Conservation (phyloP, 2,329 filamentous ascomycete species). For the Verticillium nonalfalfae region DNA sequence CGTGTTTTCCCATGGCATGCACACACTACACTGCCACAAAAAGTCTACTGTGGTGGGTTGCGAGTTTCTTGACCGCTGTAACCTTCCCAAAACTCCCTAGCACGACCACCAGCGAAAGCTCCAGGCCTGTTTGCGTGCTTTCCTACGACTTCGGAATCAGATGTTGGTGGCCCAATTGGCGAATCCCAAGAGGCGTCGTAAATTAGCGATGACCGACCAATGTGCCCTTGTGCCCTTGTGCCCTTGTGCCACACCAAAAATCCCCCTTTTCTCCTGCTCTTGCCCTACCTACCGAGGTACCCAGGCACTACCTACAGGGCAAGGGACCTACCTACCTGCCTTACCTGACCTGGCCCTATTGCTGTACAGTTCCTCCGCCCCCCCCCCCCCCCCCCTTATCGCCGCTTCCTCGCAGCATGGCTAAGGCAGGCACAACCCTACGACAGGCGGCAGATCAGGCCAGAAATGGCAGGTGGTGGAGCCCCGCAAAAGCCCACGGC, state of each 20-base stretch:
- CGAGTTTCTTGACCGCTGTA: background rate
- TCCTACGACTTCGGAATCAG: background rate
- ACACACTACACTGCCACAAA: too few relatives aligned
- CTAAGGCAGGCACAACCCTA: background rate
- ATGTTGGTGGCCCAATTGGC: background rate
- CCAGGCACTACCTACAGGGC: too few relatives aligned
- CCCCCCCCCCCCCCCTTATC: background rate
- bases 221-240: background rate
- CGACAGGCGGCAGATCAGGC: background rate
- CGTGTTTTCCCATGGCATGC: too few relatives aligned
- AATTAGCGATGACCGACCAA: background rate
- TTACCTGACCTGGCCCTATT: background rate
- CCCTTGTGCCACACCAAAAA: background rate
- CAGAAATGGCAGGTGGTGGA: background rate
- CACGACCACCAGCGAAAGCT: background rate
- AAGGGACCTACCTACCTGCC: background rate
- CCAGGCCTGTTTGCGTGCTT: background rate
- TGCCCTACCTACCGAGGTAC: background rate
- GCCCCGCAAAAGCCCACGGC: background rate
- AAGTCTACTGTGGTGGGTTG: background rate
- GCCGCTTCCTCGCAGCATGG: background rate
- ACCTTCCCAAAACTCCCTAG: background rate
- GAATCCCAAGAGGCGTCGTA: background rate
- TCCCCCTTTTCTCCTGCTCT: background rate
- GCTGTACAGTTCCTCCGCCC: too few relatives aligned